Conservation (phyloP, 306 rosid genomes). For the Cicer chorassanicum region DNA sequence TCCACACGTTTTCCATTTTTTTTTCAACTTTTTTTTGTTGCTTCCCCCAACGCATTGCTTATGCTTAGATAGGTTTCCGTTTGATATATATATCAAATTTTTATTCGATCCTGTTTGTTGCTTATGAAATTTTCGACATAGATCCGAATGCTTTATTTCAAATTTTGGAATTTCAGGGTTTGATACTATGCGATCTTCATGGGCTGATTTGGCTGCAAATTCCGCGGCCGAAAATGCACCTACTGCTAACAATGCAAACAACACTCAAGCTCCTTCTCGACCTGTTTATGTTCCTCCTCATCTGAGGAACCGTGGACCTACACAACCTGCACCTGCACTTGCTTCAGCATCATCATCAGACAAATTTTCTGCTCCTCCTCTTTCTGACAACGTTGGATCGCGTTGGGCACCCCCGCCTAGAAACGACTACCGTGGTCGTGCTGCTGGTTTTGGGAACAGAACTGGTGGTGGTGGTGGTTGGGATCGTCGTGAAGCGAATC, state of each 20-base stretch:
- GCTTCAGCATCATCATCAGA: slow-evolving; percentile 31
- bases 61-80: background rate
- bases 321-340: slow-evolving; percentile 37
- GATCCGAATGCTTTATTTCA: background rate
- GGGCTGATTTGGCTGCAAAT: slow-evolving; percentile 95
- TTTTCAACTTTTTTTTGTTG: background rate
- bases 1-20: background rate
- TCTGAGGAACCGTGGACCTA: slow-evolving; percentile 62
- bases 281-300: slow-evolving; percentile 83
- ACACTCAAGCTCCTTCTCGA: slow-evolving; percentile 50
- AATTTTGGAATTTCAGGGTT: slow-evolving; percentile 9
- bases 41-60: background rate
- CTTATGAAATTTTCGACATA: background rate
- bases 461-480: slow-evolving; percentile 69
- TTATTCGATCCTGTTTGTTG: background rate
- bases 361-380: slow-evolving; percentile 45
- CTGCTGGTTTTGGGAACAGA: slow-evolving; percentile 62
- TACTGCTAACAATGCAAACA: slow-evolving; percentile 49
- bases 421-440: slow-evolving; percentile 56
- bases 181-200: slow-evolving; percentile 76
- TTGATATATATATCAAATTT: background rate
- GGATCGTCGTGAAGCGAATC: slow-evolving; percentile 81
- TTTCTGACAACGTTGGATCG: slow-evolving; percentile 45
- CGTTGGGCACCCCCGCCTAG: slow-evolving; percentile 59
- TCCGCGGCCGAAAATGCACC: slow-evolving; percentile 72